Evolutionary conservation across 306 rosid genomes (phyloP).

Genomic region (Inga oerstediana): DNA sequence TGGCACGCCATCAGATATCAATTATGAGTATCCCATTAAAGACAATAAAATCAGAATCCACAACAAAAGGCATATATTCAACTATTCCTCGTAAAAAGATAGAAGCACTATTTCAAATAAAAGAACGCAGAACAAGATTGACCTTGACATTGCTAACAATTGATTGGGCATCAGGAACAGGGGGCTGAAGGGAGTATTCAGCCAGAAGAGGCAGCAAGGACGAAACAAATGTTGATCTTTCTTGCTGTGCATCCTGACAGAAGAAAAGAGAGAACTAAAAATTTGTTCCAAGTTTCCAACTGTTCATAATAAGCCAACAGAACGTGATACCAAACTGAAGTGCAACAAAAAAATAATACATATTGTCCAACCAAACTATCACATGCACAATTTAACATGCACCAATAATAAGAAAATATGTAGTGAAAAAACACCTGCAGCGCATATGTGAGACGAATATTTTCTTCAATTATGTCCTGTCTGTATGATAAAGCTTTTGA

Average conservation of each 20-base stretch:
- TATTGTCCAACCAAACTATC: conserved; percentile 14
- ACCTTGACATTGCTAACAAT: conserved; percentile 95
- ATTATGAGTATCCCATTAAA: not conserved
- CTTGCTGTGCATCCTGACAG: conserved; percentile 92
- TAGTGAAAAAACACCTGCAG: conserved; percentile 45
- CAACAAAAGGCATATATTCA: not conserved
- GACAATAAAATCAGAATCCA: not conserved
- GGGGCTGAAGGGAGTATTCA: conserved; percentile 92
- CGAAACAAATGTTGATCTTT: conserved; percentile 84
- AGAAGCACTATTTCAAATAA: conserved; percentile 22
- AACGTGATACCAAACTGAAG: conserved; percentile 17
- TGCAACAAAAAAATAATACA: conserved; percentile 29
- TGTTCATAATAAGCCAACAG: conserved; percentile 10
- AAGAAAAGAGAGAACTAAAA: conserved; percentile 29
- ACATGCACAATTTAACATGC: conserved; percentile 17
- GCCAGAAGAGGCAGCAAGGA: conserved; percentile 91
- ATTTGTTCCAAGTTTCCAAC: conserved; percentile 12
- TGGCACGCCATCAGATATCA: not conserved
- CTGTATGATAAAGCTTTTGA: conserved; percentile 69
- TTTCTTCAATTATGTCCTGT: conserved; percentile 96
- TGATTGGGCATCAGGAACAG: conserved; percentile 85
- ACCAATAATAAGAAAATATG: conserved; percentile 23
- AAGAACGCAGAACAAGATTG: conserved; percentile 33
- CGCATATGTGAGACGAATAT: conserved; percentile 82
- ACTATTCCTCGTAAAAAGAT: not conserved